A percentile compares a stretch with the other conserved stretches of the same genome.
Conservation (phyloP, 1,139 yeast genomes). For the Yamadazyma siamensis region DNA sequence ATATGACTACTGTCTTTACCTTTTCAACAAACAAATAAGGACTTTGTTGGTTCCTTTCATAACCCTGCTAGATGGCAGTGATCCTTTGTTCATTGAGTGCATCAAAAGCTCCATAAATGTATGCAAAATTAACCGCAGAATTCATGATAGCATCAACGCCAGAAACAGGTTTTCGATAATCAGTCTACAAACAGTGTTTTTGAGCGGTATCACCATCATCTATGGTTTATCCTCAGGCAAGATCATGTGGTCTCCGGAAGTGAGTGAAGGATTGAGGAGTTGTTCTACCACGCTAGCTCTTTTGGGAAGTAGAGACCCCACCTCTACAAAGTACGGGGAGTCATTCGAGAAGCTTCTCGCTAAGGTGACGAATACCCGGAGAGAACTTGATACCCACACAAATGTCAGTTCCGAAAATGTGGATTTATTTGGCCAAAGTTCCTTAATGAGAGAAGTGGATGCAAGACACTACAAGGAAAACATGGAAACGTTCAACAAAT, state of each 20-base stretch:
- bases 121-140: slow-evolving; percentile 9
- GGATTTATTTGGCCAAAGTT: slow-evolving; percentile 8
- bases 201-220: slow-evolving; percentile 11
- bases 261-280: slow-evolving; percentile 10
- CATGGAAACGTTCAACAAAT: slow-evolving; percentile 5
- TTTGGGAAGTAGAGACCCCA: slow-evolving; percentile 7
- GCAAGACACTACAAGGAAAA: slow-evolving; percentile 5
- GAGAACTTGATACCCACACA: neutral
- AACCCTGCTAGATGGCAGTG: slow-evolving; percentile 6
- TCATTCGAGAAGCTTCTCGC: slow-evolving; percentile 8
- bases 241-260: slow-evolving; percentile 6
- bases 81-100: slow-evolving; percentile 10
- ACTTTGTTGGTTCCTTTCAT: slow-evolving; percentile 8
- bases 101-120: slow-evolving; percentile 10
- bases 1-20: slow-evolving; percentile 9
- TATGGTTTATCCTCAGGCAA: slow-evolving; percentile 9
- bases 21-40: slow-evolving; percentile 10
- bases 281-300: slow-evolving; percentile 9
- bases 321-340: slow-evolving; percentile 5
- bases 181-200: slow-evolving; percentile 9
- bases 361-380: slow-evolving; percentile 3
- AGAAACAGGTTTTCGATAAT: slow-evolving; percentile 8
- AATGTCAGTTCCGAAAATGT: neutral
- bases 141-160: slow-evolving; percentile 7
- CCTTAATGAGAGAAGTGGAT: slow-evolving; percentile 2